phyloP scores from a whole-genome alignment of 768 basidiomycete genomes.

The Serendipita sp. region DNA sequence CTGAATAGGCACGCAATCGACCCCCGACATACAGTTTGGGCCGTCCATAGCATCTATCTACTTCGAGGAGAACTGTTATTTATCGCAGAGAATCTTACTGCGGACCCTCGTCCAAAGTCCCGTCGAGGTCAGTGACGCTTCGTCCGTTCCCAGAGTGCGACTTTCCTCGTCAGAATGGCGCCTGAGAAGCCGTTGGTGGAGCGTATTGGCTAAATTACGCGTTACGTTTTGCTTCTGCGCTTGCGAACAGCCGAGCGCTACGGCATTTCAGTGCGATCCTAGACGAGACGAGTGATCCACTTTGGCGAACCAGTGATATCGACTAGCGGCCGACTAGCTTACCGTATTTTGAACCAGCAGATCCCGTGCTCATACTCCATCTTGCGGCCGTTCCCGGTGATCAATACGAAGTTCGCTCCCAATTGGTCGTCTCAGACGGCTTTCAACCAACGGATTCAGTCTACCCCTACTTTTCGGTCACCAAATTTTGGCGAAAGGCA shows the following conservation, averaged over 20 bases:
- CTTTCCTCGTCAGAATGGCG: not conserved
- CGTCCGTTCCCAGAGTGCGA: not conserved
- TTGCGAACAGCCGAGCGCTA: not conserved
- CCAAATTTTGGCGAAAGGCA: slow-evolving; percentile 6
- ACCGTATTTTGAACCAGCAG: not conserved
- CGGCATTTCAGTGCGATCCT: not conserved
- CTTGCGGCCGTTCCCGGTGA: not conserved
- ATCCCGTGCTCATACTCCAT: slow-evolving; percentile 4
- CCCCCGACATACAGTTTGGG: not conserved
- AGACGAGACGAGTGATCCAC: too few relatives aligned
- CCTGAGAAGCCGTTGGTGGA: too few relatives aligned
- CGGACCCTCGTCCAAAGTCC: not conserved
- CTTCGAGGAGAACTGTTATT: not conserved
- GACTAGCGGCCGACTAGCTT: not conserved
- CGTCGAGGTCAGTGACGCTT: slow-evolving; percentile 1
- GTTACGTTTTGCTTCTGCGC: not conserved
- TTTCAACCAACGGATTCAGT: slow-evolving; percentile 3
- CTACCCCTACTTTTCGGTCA: slow-evolving; percentile 5
- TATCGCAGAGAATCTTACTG: slow-evolving; percentile 1
- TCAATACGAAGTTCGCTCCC: not conserved
- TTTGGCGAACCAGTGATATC: not conserved
- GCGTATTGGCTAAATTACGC: not conserved
- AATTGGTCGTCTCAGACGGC: slow-evolving; percentile 4
- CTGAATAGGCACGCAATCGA: not conserved
- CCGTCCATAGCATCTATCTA: not conserved